A percentile compares a stretch with the other conserved stretches of the same genome.
Conservation (phyloP, 495 filamentous ascomycete species). For the Pyrenopolyporus hunteri region DNA sequence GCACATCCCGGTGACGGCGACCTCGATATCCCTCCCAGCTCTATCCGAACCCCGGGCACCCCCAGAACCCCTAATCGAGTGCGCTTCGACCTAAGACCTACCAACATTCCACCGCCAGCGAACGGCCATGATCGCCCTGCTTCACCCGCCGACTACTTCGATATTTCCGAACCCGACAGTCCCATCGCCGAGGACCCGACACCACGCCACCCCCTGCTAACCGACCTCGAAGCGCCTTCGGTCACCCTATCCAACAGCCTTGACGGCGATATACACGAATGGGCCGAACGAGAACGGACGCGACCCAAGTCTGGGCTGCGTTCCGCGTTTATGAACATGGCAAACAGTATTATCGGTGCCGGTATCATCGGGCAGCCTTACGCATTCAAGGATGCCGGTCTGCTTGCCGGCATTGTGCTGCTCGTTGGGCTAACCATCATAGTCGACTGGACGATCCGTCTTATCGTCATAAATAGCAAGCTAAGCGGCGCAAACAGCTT, state of each 20-base stretch:
- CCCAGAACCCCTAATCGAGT: constrained; percentile 86
- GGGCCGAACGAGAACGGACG: constrained; percentile 51
- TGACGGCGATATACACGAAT: constrained; percentile 46
- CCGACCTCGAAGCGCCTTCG: constrained; percentile 84
- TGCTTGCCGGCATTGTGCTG: constrained; percentile 78
- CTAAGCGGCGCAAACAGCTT: constrained; percentile 89
- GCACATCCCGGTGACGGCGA: constrained; percentile 41
- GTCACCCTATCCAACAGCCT: constrained; percentile 72
- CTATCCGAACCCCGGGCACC: constrained; percentile 59
- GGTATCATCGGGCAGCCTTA: constrained; percentile 98
- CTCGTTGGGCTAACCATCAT: constrained; percentile 79
- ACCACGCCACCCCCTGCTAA: constrained; percentile 72
- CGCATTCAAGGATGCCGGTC: constrained; percentile 87
- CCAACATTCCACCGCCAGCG: constrained; percentile 46
- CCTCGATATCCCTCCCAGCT: constrained; percentile 17
- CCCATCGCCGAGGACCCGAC: constrained; percentile 43
- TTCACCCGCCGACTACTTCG: constrained; percentile 42
- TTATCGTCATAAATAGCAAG: constrained; percentile 96
- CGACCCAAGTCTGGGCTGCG: constrained; percentile 57
- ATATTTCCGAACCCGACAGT: constrained; percentile 53
- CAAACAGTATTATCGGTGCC: constrained; percentile 96
- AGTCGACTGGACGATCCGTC: constrained; percentile 94
- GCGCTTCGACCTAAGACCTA: constrained; percentile 76
- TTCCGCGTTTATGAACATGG: constrained; percentile 94
- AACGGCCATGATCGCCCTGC: constrained; percentile 43